phyloP scores from a whole-genome alignment of 2,329 filamentous ascomycete genomes.

The Fusarium virguliforme region DNA sequence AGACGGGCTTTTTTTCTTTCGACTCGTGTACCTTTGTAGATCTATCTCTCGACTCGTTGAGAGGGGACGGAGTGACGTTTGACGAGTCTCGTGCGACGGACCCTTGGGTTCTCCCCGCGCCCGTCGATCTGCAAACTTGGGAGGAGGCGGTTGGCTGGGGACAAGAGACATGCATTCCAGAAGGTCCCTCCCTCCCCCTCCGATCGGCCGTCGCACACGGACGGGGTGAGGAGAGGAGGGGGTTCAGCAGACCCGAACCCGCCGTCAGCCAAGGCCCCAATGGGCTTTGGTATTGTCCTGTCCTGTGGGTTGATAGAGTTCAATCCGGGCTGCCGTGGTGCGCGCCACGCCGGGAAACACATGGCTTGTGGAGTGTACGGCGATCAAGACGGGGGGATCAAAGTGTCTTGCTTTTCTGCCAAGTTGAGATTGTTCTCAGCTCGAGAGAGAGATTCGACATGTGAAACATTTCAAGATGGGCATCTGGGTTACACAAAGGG shows the following conservation, averaged over 20 bases:
- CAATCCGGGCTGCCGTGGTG: slow-evolving; percentile 9
- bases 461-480: slow-evolving; percentile 35
- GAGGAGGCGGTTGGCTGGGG: slow-evolving; percentile 22
- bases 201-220: neutral
- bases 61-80: slow-evolving; percentile 28
- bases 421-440: slow-evolving; percentile 12
- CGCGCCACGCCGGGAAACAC: slow-evolving; percentile 22
- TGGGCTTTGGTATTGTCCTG: slow-evolving; percentile 1
- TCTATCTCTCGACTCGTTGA: slow-evolving; percentile 22
- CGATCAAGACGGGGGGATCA: slow-evolving; percentile 1
- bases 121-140: slow-evolving; percentile 28
- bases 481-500: slow-evolving; percentile 30
- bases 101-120: slow-evolving; percentile 26
- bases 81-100: slow-evolving; percentile 13
- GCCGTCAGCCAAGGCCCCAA: slow-evolving; percentile 2
- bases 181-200: slow-evolving; percentile 17
- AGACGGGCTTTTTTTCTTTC: neutral
- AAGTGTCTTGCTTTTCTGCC: neutral
- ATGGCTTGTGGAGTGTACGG: slow-evolving; percentile 41
- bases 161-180: slow-evolving; percentile 33
- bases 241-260: neutral
- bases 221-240: neutral
- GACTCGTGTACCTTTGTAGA: slow-evolving; percentile 27
- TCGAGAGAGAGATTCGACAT: slow-evolving; percentile 16
- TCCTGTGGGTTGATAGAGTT: slow-evolving; percentile 21